Base-by-base conservation (phyloP, 1,284 basidiomycete species). In the Schizophyllum commune region DNA sequence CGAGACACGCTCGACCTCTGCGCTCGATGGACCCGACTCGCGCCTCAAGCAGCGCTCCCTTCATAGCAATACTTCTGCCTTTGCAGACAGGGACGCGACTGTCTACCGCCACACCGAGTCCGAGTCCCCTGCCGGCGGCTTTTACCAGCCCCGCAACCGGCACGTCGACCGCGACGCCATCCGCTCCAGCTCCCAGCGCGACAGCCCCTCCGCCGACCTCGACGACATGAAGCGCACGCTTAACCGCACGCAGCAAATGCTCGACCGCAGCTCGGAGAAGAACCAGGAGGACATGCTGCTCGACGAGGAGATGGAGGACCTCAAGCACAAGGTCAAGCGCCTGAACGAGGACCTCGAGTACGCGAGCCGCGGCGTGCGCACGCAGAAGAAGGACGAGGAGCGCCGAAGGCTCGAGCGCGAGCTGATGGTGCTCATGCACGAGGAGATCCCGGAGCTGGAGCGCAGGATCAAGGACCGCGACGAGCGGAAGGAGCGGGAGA, bases 281-380 rank as follows among this genome's bases (percentile, higher is more conserved):
- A 86, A 86, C 0, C 83, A 81, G 9, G 92, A 95, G 65, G 95
- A 98, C 67, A 94, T 97, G 64, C 88, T 83, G 59, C 80, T 99
- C 17, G 92, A 97, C 64, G 82, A 89, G 60, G 96, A 98, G 75
- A 84, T 98, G 77, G 86, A 91, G 8, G 93, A 96, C 67, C 77
- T 99, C 47, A 88, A 88, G 60, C 92, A 92, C 71, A 85, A 89
- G 47, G 94, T 98, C 60, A 87, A 88, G 69, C 80, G 95, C 20
- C 83, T 99, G 8, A 90, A 94, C 72, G 94, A 98, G 65, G 96
- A 99, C 72, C 80, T 99, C 55, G 96, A 98, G 56, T 94, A 96
- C 69, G 86, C 90, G 61, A 86, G 89, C 19, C 85, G 89, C 19
- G 92, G 94, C 0, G 85, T 94, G 1, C 82, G 87, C 61, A 85